Base-by-base conservation (phyloP, 2,329 filamentous ascomycete genomes). In the Pestalotiopsis sp. region DNA sequence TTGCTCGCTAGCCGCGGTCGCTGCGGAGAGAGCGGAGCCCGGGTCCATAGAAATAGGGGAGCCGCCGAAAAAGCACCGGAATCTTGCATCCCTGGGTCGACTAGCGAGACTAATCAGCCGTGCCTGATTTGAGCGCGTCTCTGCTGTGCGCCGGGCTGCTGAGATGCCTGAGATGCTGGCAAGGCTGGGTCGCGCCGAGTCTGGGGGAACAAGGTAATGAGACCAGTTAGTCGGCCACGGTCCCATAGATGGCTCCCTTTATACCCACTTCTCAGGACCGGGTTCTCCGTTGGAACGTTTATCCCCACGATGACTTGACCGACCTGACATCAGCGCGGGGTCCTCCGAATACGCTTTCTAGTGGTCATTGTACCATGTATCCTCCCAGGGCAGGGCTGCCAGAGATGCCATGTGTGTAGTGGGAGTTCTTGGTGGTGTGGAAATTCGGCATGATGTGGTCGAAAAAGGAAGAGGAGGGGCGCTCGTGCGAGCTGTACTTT, bases 301-400 rank as follows among this genome's bases (percentile, higher is more conserved):
- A 31, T 66, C 63, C 63, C 63, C 63, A 57, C 63, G 63, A 66
- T 66, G 63, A 17, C 49, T 31, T 66, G 45, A 57, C 63, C 62
- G 62, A 64, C 49, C 52, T 66, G 63, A 66, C 63, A 58, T 66
- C 63, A 66, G 63, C 49, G 45, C 63, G 45, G 63, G 45, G 49
- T 38, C 39, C 62, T 64, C 62, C 62, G 62, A 52, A 64, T 23
- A 49, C 62, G 62, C 38, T 49, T 64, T 31, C 41, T 23, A 60
- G 57, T 60, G 23, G 57, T 17, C 17, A 20, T 17, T 20, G 25
- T 27, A 31, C 27, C 20, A 25, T 62, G 31, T 25, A 41, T 66
- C 27, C 25, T 64, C 31, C 45, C 45, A 52, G 45, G 45, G 45
- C 45, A 52, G 45, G 45, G 45, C 45, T 52, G 45, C 17, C 25